Percentiles rank a stretch among this genome's conserved stretches.
These are phyloP conservation scores for Diospyros kaki DNA, from an alignment of 148 eudicot genomes.

Conservation along the genomic window DNA sequence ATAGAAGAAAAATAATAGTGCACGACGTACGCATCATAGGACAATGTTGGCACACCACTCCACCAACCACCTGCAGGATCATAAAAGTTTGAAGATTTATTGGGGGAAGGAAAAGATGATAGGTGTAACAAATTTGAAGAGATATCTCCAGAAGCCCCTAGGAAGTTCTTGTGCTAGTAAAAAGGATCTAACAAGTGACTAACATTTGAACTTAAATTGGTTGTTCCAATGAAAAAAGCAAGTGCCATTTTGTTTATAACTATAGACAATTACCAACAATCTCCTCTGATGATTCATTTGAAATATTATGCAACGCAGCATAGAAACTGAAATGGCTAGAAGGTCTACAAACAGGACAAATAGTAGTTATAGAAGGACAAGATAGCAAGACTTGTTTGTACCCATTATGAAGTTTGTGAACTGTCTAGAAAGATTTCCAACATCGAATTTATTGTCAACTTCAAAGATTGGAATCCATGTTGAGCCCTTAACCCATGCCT, in stretches of 20 bases:
- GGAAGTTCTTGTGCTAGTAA: neutral
- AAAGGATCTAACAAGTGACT: neutral
- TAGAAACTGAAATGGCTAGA: neutral
- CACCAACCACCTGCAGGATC: constrained; percentile 90
- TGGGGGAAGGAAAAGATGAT: no score
- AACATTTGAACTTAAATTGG: neutral
- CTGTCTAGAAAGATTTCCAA: constrained; percentile 63
- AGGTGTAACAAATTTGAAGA: neutral
- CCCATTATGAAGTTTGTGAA: constrained; percentile 82
- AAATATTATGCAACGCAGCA: constrained; percentile 5
- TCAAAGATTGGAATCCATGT: constrained; percentile 90
- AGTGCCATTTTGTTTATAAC: neutral
- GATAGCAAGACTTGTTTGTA: constrained; percentile 22
- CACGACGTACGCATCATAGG: constrained; percentile 53
- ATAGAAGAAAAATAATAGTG: constrained; percentile 1
- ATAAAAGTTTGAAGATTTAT: no score
- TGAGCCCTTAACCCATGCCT: constrained; percentile 98
- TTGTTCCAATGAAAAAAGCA: neutral
- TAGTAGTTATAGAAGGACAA: neutral
- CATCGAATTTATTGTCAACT: constrained; percentile 50
- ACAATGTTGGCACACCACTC: constrained; percentile 91
- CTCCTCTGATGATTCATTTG: neutral
- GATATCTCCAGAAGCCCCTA: neutral
- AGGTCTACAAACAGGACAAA: neutral
- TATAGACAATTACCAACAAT: no score